These are phyloP conservation scores for Scedosporium boydii DNA, from an alignment of 2,329 filamentous ascomycete species.

Conservation along the genomic window DNA sequence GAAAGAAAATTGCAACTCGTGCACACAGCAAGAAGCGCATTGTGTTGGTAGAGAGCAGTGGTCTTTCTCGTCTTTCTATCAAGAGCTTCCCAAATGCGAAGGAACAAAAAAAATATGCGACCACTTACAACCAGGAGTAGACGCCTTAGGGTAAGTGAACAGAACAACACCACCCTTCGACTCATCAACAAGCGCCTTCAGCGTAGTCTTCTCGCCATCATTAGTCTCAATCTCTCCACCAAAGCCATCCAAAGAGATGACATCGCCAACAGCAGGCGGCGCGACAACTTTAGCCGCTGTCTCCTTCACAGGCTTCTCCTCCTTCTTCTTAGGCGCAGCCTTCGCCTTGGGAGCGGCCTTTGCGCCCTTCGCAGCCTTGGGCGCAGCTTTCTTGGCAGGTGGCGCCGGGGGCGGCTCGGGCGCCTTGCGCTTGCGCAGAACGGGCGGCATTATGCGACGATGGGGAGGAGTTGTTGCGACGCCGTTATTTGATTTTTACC, in stretches of 20 bases:
- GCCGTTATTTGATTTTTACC: neutral
- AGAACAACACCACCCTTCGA: slow-evolving; percentile 82
- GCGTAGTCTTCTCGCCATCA: slow-evolving; percentile 68
- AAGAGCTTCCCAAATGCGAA: neutral
- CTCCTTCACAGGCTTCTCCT: slow-evolving; percentile 21
- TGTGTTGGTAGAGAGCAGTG: too few relatives aligned
- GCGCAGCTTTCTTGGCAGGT: slow-evolving; percentile 19
- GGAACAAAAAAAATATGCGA: slow-evolving; percentile 52
- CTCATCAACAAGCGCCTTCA: slow-evolving; percentile 71
- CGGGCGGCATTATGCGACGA: slow-evolving; percentile 39
- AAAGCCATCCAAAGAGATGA: slow-evolving; percentile 48
- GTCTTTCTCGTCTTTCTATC: neutral
- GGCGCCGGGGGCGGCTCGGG: slow-evolving; percentile 35
- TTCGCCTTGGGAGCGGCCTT: slow-evolving; percentile 10
- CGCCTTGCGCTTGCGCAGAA: slow-evolving; percentile 54
- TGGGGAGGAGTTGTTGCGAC: slow-evolving; percentile 1
- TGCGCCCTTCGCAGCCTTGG: slow-evolving; percentile 20
- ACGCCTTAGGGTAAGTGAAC: slow-evolving; percentile 93
- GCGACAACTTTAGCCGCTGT: slow-evolving; percentile 9
- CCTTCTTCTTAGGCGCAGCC: slow-evolving; percentile 20
- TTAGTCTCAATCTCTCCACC: slow-evolving; percentile 74
- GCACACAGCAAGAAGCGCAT: too few relatives aligned
- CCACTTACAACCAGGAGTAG: slow-evolving; percentile 81
- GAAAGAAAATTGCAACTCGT: too few relatives aligned
- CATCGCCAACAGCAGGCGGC: slow-evolving; percentile 37